Evolutionary conservation across 768 basidiomycete species (phyloP).

Genomic region (Mrakia hoshinonis): DNA sequence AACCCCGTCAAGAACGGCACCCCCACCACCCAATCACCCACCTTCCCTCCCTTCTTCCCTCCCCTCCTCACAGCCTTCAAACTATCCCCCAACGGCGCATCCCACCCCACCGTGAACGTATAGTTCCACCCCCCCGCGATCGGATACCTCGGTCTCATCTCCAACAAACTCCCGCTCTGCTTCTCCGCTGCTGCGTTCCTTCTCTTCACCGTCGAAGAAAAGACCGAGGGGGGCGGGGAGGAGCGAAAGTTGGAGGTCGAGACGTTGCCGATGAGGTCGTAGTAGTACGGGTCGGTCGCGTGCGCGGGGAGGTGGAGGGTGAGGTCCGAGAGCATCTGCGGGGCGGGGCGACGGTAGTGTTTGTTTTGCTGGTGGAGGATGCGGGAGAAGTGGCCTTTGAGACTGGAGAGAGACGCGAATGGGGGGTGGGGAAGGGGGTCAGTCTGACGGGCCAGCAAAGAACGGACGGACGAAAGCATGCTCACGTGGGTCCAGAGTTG

Average conservation of each 20-base stretch:
- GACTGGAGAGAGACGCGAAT: constrained; percentile 45
- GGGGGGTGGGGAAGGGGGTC: not conserved
- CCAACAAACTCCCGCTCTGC: constrained; percentile 46
- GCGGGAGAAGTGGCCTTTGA: constrained; percentile 94
- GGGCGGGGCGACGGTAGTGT: constrained; percentile 57
- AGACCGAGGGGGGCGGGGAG: constrained; percentile 31
- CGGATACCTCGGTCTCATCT: constrained; percentile 82
- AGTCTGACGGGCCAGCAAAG: not conserved
- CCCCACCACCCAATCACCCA: constrained; percentile 61
- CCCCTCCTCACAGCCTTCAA: constrained; percentile 58
- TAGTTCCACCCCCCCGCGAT: constrained; percentile 97
- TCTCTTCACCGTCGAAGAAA: constrained; percentile 31
- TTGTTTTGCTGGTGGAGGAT: constrained; percentile 70
- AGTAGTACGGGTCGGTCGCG: constrained; percentile 74
- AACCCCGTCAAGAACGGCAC: constrained; percentile 79
- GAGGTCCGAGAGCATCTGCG: constrained; percentile 56
- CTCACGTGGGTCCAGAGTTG: constrained; percentile 85
- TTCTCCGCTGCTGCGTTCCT: constrained; percentile 16
- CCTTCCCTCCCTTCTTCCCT: not conserved
- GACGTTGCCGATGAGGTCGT: constrained; percentile 89
- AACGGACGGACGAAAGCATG: constrained; percentile 30
- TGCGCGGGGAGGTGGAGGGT: constrained; percentile 74
- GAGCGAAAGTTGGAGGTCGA: constrained; percentile 79
- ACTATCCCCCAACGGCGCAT: constrained; percentile 60
- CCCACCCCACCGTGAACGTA: constrained; percentile 86